Evolutionary conservation across 2,329 filamentous ascomycete species (phyloP).

Genomic region (Pestalotiopsis sp.): DNA sequence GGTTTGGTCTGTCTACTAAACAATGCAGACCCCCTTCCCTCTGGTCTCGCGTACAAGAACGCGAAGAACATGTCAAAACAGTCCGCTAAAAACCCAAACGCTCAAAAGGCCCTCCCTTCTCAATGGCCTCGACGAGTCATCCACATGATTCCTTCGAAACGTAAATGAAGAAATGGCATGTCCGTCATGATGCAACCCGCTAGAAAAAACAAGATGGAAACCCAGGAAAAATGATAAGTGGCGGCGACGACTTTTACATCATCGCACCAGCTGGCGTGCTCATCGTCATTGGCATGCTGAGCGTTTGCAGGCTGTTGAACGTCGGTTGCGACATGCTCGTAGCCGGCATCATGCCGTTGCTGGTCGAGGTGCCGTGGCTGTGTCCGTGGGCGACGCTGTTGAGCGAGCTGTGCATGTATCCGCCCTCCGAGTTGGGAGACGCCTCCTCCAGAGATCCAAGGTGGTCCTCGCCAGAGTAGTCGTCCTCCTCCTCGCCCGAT

Average conservation of each 20-base stretch:
- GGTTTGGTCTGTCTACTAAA: background rate
- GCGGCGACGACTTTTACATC: constrained; percentile 27
- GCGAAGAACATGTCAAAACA: constrained; percentile 15
- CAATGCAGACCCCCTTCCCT: constrained; percentile 9
- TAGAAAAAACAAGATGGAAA: constrained; percentile 19
- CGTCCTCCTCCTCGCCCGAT: constrained; percentile 84
- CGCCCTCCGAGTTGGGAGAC: constrained; percentile 70
- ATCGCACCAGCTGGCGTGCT: constrained; percentile 51
- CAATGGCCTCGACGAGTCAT: constrained; percentile 5
- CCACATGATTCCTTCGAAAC: constrained; percentile 17
- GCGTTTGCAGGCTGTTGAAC: constrained; percentile 61
- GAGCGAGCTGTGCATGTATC: constrained; percentile 59
- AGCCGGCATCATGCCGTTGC: constrained; percentile 22
- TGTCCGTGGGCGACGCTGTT: constrained; percentile 42
- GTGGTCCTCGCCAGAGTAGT: constrained; percentile 80
- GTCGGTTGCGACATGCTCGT: constrained; percentile 37
- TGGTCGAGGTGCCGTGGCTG: constrained; percentile 31
- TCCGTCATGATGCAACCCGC: constrained; percentile 22
- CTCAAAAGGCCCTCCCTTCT: background rate
- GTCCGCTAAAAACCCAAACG: constrained; percentile 9
- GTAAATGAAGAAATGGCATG: constrained; percentile 19
- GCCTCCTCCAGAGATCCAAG: constrained; percentile 79
- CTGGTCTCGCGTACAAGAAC: constrained; percentile 2
- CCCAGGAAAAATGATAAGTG: constrained; percentile 15
- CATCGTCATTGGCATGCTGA: constrained; percentile 67